Evolutionary conservation across 2,329 filamentous ascomycete species (phyloP).

Genomic region (Cladosporium phlei): DNA sequence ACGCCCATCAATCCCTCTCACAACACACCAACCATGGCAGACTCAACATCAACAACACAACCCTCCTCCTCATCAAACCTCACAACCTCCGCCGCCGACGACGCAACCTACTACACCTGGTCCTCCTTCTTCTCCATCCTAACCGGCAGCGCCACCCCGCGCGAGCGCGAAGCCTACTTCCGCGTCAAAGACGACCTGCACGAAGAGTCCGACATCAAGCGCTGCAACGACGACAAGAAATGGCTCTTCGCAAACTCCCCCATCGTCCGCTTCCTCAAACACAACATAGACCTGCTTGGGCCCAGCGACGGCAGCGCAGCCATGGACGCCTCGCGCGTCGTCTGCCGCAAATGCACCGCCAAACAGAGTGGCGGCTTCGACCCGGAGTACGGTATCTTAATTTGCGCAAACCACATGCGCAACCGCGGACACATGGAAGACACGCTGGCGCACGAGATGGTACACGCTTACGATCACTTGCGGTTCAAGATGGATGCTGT

Average conservation of each 20-base stretch:
- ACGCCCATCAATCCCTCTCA: neutral
- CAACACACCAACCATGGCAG: neutral
- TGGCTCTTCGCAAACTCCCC: constrained; percentile 83
- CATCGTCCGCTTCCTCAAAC: constrained; percentile 77
- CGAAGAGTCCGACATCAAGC: constrained; percentile 71
- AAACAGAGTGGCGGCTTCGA: constrained; percentile 78
- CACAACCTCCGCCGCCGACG: constrained; percentile 14
- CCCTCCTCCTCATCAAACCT: neutral
- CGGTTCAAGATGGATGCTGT: constrained; percentile 83
- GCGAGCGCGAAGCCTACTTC: constrained; percentile 71
- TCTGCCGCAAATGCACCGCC: constrained; percentile 72
- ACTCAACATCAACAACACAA: neutral
- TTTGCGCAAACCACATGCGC: constrained; percentile 88
- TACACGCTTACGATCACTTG: constrained; percentile 91
- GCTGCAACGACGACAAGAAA: constrained; percentile 76
- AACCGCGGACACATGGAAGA: constrained; percentile 82
- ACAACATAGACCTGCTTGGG: constrained; percentile 75
- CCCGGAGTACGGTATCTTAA: constrained; percentile 76
- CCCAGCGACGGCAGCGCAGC: constrained; percentile 46
- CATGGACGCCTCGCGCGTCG: constrained; percentile 69
- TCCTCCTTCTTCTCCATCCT: constrained; percentile 82
- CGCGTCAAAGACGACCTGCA: constrained; percentile 68
- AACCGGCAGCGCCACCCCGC: constrained; percentile 63
- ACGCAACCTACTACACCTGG: constrained; percentile 54
- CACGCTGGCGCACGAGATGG: constrained; percentile 93